Conservation (phyloP, 106 monocot genomes). For the Apostasia ramifera region DNA sequence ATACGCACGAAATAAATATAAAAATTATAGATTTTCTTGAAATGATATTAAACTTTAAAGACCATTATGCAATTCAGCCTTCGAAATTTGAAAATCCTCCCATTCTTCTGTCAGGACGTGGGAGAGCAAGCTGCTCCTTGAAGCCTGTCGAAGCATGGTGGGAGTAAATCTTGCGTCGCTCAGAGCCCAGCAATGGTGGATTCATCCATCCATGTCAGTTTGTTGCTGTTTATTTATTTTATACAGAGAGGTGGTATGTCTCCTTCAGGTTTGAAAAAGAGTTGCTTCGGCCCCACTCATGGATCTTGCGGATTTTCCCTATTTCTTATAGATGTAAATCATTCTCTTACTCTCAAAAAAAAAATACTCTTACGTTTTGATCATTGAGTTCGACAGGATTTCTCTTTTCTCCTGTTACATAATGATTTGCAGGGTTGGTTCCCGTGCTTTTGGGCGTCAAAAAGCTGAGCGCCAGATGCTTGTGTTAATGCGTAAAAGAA, state of each 20-base stretch:
- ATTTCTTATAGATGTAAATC: neutral
- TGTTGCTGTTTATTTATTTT: slow-evolving; percentile 1
- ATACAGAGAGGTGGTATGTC: slow-evolving; percentile 3
- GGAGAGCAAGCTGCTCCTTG: no score
- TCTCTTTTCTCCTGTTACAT: neutral
- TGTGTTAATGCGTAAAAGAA: neutral
- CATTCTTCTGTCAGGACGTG: no score
- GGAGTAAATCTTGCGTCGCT: no score
- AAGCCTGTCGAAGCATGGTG: no score
- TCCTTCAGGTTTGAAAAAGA: slow-evolving; percentile 2
- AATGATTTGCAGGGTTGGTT: neutral
- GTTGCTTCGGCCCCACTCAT: neutral
- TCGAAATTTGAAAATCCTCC: no score
- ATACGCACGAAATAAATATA: no score
- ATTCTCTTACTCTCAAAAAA: neutral
- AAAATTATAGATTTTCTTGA: no score
- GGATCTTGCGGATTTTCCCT: neutral
- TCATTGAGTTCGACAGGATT: neutral
- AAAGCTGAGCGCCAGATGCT: neutral
- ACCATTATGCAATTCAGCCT: no score
- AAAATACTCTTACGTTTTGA: neutral
- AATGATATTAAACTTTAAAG: no score
- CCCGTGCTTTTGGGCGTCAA: neutral
- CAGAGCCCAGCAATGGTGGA: no score
- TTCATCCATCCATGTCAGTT: neutral